Evolutionary conservation across 768 basidiomycete species (phyloP).

Genomic region (Calvatia gigantea): DNA sequence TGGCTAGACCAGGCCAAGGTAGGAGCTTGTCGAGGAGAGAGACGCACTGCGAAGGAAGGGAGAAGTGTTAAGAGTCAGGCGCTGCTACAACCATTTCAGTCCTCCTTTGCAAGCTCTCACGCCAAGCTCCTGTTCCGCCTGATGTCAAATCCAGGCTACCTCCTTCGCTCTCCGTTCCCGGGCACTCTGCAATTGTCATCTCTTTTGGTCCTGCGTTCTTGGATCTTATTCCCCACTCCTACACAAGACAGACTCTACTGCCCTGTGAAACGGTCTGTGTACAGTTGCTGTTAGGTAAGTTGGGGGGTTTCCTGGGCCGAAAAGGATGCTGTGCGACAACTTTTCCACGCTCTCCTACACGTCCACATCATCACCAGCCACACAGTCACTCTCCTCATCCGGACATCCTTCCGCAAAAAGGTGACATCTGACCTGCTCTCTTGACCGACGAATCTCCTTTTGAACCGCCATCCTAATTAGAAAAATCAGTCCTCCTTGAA

Average conservation of each 20-base stretch:
- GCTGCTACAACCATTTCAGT: constrained; percentile 1
- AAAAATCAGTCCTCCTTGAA: too few relatives aligned
- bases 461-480: too few relatives aligned
- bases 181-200: too few relatives aligned
- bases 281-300: too few relatives aligned
- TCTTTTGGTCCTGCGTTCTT: too few relatives aligned
- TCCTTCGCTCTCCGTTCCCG: background rate
- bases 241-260: too few relatives aligned
- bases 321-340: background rate
- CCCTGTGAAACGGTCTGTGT: background rate
- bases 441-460: constrained; percentile 8
- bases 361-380: background rate
- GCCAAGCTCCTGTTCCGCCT: background rate
- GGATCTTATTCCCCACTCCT: too few relatives aligned
- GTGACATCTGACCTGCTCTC: constrained; percentile 1
- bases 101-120: background rate
- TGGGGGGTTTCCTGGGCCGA: too few relatives aligned
- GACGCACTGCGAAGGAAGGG: constrained; percentile 15
- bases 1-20: constrained; percentile 32
- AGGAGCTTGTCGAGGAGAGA: constrained; percentile 14
- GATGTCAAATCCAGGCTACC: background rate
- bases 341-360: background rate
- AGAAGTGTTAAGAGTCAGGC: background rate
- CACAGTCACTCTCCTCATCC: background rate
- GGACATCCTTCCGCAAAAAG: background rate